Evolutionary conservation across 2,329 filamentous ascomycete genomes (phyloP), one percentile per base, ranked within the genome.

Genomic region (Tothia fuscella): DNA sequence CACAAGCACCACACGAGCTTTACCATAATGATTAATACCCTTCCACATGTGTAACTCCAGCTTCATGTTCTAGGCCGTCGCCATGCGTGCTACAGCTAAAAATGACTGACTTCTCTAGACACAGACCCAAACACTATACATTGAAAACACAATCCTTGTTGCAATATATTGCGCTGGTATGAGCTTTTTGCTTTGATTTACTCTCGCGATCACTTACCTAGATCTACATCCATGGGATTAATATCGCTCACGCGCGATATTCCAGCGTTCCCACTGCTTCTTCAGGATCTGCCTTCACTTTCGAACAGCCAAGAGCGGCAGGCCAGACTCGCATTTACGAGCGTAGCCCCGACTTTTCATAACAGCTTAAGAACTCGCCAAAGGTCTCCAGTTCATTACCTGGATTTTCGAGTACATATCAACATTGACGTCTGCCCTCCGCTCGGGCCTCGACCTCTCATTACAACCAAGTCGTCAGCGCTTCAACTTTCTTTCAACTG

Each of bases 101-200:
- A 37, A 37, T 26, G 9, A 37, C 35, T 37, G 35, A 37, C 35
- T 25, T 37, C 28, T 21, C 35, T 25, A 37, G 25, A 17, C 22
- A 37, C 22, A 37, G 35, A 37, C 22, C 21, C 4, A n/a, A n/a
- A n/a, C n/a, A n/a, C n/a, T n/a, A n/a, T n/a, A n/a, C n/a, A 3
- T n/a, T 17, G 21, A 37, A 21, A 24, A 37, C 3, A 25, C 4
- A n/a, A 21, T 5, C 20, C 34, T 25, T 1, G n/a, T 12, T 6
- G 3, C n/a, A 37, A 6, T 37, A 37, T 37, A 37, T 37, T 14
- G 12, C n/a, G 14, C n/a, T 6, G 16, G 21, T 37, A 25, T 26
- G 34, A 37, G 34, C 34, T 25, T 26, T 37, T 21, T 25, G 9
- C 20, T 25, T 25, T 37, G 28, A 16, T 25, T 37, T 37, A 25